phyloP scores from a whole-genome alignment of 208 protist species.

The Wallacemonas sp. region DNA sequence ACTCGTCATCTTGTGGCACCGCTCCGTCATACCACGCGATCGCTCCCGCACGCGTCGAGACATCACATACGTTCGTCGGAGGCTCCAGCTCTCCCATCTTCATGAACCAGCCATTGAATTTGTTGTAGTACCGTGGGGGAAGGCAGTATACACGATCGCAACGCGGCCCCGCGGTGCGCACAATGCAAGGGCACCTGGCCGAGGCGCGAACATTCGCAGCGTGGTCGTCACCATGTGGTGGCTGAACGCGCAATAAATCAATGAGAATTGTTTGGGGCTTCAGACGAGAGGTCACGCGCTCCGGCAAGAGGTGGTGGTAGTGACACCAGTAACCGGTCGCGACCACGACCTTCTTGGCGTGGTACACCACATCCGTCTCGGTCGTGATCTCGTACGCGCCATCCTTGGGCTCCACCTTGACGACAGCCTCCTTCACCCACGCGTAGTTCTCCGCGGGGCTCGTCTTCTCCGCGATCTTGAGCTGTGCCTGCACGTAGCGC shows the following conservation, averaged over 20 bases:
- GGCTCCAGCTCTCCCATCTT: constrained; percentile 22
- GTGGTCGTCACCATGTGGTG: constrained; percentile 13
- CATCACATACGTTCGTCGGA: not conserved
- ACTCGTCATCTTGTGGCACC: not conserved
- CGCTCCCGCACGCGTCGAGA: constrained; percentile 3
- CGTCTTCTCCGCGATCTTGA: constrained; percentile 9
- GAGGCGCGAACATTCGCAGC: constrained; percentile 17
- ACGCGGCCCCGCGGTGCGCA: constrained; percentile 10
- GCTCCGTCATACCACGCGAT: constrained; percentile 19
- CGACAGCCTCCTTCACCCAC: constrained; percentile 11
- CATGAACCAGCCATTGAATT: constrained; percentile 23
- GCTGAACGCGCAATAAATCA: constrained; percentile 16
- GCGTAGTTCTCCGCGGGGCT: constrained; percentile 9
- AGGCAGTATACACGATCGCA: constrained; percentile 24
- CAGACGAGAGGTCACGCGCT: not conserved
- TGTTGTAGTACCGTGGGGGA: constrained; percentile 27
- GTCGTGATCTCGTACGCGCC: constrained; percentile 17
- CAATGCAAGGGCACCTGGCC: constrained; percentile 11
- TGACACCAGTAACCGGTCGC: constrained; percentile 12
- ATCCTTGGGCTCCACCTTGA: constrained; percentile 5
- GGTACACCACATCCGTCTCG: constrained; percentile 12
- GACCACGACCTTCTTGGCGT: constrained; percentile 24
- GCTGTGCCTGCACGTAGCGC: constrained; percentile 27
- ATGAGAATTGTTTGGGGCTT: not conserved
- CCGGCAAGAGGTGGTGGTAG: constrained; percentile 22